Conservation (phyloP, 208 protist genomes). For the Naegleria lovaniensis region DNA sequence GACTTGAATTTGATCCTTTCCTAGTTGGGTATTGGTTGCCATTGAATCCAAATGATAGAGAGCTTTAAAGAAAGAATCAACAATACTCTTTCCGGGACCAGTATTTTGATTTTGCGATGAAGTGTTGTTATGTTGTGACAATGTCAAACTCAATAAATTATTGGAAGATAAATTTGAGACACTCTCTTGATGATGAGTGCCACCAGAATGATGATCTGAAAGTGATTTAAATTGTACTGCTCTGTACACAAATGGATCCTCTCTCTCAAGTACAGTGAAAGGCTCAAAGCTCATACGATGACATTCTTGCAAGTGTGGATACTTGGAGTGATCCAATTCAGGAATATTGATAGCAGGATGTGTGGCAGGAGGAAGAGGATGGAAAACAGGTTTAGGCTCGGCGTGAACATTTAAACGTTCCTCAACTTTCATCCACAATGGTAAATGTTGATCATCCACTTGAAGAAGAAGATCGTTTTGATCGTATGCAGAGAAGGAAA, state of each 20-base stretch:
- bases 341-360: neutral
- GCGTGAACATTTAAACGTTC: neutral
- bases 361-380: neutral
- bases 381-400: neutral
- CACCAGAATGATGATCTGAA: neutral
- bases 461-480: neutral
- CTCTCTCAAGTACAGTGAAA: neutral
- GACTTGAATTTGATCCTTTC: neutral
- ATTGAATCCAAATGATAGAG: neutral
- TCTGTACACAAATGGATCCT: neutral
- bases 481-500: neutral
- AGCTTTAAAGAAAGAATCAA: constrained; percentile 15
- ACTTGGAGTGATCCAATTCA: neutral
- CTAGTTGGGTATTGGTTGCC: neutral
- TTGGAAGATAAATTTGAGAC: neutral
- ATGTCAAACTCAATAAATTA: neutral
- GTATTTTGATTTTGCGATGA: neutral
- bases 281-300: neutral
- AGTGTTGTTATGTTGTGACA: neutral
- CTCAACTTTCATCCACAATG: neutral
- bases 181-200: neutral
- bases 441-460: neutral
- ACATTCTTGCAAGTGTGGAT: neutral
- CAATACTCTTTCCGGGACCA: neutral
- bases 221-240: neutral